Conservation (phyloP, 202 grass and related monocot species). For the Saccharum hybrid region DNA sequence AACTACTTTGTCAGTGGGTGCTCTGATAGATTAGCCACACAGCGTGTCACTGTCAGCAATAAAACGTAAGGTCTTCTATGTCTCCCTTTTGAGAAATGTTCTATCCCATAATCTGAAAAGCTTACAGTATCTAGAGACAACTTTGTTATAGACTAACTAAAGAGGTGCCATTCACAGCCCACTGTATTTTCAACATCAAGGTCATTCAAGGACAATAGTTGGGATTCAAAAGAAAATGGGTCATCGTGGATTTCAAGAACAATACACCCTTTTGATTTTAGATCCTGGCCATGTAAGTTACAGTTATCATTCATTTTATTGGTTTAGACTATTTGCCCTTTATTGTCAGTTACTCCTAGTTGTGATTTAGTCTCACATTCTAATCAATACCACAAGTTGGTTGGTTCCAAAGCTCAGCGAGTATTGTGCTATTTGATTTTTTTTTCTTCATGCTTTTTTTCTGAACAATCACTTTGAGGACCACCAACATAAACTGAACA, state of each 20-base stretch:
- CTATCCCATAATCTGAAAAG: constrained; percentile 21
- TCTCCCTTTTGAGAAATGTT: constrained; percentile 27
- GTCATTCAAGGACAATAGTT: constrained; percentile 95
- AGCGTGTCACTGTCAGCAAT: constrained; percentile 58
- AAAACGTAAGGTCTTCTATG: constrained; percentile 72
- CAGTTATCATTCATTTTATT: neutral
- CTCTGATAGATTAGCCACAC: constrained; percentile 49
- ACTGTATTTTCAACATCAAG: constrained; percentile 91
- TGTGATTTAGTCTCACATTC: constrained; percentile 1
- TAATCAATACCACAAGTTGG: neutral
- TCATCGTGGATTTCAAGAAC: constrained; percentile 49
- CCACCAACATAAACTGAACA: neutral
- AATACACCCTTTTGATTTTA: constrained; percentile 74
- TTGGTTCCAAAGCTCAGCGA: constrained; percentile 5
- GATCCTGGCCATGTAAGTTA: constrained; percentile 91
- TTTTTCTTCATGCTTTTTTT: neutral
- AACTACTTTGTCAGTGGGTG: constrained; percentile 70
- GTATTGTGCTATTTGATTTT: neutral
- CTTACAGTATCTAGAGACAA: neutral
- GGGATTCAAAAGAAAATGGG: constrained; percentile 95
- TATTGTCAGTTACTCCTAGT: neutral
- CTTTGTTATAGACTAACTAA: constrained; percentile 22
- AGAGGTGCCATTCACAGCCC: constrained; percentile 54
- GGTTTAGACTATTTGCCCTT: constrained; percentile 23
- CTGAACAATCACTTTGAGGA: neutral